phyloP scores from a whole-genome alignment of 2,329 filamentous ascomycete species.

The Thielaviopsis ethacetica region DNA sequence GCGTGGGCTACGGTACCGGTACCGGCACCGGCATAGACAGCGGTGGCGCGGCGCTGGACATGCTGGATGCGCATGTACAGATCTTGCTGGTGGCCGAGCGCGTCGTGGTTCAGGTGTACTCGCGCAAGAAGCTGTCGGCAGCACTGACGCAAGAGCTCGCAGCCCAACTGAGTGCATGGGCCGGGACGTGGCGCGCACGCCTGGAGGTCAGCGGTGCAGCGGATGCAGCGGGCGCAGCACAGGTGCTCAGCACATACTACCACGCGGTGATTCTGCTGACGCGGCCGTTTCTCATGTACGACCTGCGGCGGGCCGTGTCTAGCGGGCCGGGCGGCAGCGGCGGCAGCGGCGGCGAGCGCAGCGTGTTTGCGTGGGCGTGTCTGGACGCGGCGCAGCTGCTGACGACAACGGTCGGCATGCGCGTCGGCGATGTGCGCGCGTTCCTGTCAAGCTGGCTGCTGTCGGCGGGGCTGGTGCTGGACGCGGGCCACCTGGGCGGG shows the following conservation, averaged over 20 bases:
- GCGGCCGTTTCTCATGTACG: slow-evolving; percentile 39
- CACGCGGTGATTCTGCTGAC: slow-evolving; percentile 42
- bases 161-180: slow-evolving; percentile 35
- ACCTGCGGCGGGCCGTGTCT: slow-evolving; percentile 18
- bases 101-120: slow-evolving; percentile 36
- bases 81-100: slow-evolving; percentile 34
- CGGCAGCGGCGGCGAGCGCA: background rate
- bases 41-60: slow-evolving; percentile 22
- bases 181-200: slow-evolving; percentile 28
- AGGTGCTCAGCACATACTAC: slow-evolving; percentile 36
- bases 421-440: background rate
- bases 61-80: slow-evolving; percentile 35
- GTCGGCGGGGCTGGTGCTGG: background rate
- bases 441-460: background rate
- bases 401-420: too few relatives aligned
- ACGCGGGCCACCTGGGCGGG: background rate
- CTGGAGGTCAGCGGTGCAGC: slow-evolving; percentile 21
- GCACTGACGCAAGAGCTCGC: slow-evolving; percentile 38
- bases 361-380: background rate
- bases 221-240: slow-evolving; percentile 29
- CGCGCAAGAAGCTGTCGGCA: slow-evolving; percentile 34
- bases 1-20: slow-evolving; percentile 25
- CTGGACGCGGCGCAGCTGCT: background rate
- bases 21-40: too few relatives aligned
- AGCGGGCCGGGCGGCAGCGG: too few relatives aligned